Percentiles rank a stretch among this genome's conserved stretches.
These are phyloP conservation scores for Aaosphaeria arxii DNA, from an alignment of 2,329 filamentous ascomycete species.

Conservation along the genomic window DNA sequence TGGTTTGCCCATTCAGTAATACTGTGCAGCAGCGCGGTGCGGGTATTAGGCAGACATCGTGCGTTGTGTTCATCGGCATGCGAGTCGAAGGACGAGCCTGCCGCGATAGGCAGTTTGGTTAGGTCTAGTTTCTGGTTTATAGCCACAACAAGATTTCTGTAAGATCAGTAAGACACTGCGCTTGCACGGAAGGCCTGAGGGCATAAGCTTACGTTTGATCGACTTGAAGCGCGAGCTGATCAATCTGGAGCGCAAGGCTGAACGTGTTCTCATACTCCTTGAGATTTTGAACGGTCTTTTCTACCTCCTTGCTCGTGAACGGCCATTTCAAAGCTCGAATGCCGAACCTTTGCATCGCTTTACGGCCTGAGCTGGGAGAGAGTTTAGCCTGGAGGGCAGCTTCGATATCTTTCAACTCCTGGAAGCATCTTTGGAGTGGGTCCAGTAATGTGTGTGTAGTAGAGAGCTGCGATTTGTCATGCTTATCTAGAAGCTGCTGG, in stretches of 20 bases:
- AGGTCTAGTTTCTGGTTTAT: conserved; percentile 4
- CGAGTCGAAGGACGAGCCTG: conserved; percentile 13
- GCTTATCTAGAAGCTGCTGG: conserved; percentile 18
- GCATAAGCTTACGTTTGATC: conserved; percentile 32
- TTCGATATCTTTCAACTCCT: neutral
- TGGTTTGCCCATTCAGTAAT: conserved; percentile 13
- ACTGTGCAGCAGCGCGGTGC: conserved; percentile 7
- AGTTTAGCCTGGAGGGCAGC: neutral
- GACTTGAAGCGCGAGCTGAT: too few species aligned
- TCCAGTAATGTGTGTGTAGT: conserved; percentile 14
- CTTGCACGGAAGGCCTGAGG: neutral
- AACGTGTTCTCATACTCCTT: conserved; percentile 19
- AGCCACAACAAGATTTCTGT: neutral
- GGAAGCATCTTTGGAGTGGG: neutral
- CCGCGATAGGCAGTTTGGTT: conserved; percentile 12
- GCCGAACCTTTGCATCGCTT: conserved; percentile 24
- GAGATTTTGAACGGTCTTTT: conserved; percentile 21
- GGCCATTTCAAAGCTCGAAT: conserved; percentile 37
- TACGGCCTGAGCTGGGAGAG: conserved; percentile 2
- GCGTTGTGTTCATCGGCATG: conserved; percentile 11
- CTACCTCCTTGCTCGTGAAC: conserved; percentile 29
- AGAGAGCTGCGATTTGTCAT: conserved; percentile 17
- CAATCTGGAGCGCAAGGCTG: conserved; percentile 14
- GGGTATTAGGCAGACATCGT: conserved; percentile 12
- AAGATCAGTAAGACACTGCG: neutral